Evolutionary conservation across 768 basidiomycete genomes (phyloP).

Genomic region (Leucosporidium scottii): DNA sequence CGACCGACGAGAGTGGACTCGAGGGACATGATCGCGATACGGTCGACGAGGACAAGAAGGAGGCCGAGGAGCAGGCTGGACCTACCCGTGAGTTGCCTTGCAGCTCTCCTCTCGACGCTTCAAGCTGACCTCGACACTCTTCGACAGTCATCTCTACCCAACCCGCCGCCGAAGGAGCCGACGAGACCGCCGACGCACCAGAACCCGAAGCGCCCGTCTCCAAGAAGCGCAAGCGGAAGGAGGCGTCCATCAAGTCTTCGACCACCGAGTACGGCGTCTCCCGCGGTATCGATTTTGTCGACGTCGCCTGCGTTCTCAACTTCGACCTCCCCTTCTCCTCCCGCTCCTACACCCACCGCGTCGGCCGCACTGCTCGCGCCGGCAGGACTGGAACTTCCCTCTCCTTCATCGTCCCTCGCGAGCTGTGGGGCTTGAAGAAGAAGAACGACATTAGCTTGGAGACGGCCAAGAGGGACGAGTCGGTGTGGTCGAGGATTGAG

Average conservation of each 20-base stretch:
- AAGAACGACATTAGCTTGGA: slow-evolving; percentile 59
- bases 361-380: slow-evolving; percentile 93
- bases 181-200: slow-evolving; percentile 5
- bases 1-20: slow-evolving; percentile 78
- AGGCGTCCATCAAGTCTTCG: slow-evolving; percentile 49
- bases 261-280: slow-evolving; percentile 86
- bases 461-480: slow-evolving; percentile 68
- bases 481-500: slow-evolving; percentile 61
- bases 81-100: background rate
- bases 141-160: slow-evolving; percentile 35
- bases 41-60: slow-evolving; percentile 47
- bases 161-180: background rate
- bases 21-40: slow-evolving; percentile 52
- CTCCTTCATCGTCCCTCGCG: slow-evolving; percentile 66
- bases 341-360: slow-evolving; percentile 85
- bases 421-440: slow-evolving; percentile 42
- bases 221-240: slow-evolving; percentile 46
- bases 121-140: background rate
- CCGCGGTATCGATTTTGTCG: slow-evolving; percentile 91
- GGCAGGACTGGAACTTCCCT: slow-evolving; percentile 86
- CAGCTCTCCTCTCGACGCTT: background rate
- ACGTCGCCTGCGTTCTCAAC: slow-evolving; percentile 94
- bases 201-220: slow-evolving; percentile 12
- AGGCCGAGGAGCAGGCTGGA: slow-evolving; percentile 31
- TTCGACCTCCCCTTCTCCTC: slow-evolving; percentile 90